Evolutionary conservation across 139 green algal genomes (phyloP).

Genomic region (Micractinium conductrix): DNA sequence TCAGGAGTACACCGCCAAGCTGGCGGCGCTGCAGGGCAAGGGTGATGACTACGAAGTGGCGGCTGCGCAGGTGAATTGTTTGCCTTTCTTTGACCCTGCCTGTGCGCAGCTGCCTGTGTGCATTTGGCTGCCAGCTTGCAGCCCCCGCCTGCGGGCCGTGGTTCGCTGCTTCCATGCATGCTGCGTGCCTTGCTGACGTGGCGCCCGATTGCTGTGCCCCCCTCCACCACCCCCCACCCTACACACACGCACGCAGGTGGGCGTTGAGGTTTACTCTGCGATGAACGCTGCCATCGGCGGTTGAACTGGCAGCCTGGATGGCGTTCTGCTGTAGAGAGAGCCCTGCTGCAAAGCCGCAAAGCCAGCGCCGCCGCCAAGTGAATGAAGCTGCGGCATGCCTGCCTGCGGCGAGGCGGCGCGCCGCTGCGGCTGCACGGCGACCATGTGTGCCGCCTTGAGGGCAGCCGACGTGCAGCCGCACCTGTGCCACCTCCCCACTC

Average conservation of each 20-base stretch:
- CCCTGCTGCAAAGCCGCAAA: no score
- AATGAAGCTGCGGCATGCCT: no score
- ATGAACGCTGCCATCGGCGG: conserved; percentile 73
- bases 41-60: conserved; percentile 88
- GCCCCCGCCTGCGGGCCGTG: no score
- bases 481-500: neutral
- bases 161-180: no score
- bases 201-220: neutral
- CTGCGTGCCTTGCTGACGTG: neutral
- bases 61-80: conserved; percentile 47
- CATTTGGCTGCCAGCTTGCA: no score
- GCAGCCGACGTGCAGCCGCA: neutral
- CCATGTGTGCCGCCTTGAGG: conserved; percentile 21
- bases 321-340: no score
- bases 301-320: neutral
- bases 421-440: neutral
- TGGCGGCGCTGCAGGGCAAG: conserved; percentile 68
- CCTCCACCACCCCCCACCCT: neutral
- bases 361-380: no score
- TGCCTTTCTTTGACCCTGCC: neutral
- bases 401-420: no score
- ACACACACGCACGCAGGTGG: conserved; percentile 65
- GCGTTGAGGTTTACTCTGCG: conserved; percentile 89
- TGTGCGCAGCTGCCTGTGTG: neutral
- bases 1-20: conserved; percentile 80